phyloP scores from a whole-genome alignment of 2,329 filamentous ascomycete genomes.

The Claviceps arundinis region DNA sequence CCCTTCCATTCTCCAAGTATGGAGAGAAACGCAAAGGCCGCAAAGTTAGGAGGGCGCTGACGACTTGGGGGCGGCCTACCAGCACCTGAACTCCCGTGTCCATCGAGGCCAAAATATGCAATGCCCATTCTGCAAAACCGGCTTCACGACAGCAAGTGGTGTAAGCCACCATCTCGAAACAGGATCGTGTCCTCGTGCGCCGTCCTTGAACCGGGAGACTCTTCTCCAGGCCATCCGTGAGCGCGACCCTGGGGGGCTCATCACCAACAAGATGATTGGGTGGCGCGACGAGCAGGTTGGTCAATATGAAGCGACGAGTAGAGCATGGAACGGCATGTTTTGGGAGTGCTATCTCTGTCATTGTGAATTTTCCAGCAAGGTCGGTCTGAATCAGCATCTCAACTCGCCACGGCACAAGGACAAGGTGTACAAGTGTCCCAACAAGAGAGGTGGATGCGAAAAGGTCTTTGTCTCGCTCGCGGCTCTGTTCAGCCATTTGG shows the following conservation, averaged over 20 bases:
- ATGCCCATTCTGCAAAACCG: constrained; percentile 41
- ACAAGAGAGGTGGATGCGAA: constrained; percentile 13
- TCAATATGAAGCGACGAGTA: constrained; percentile 22
- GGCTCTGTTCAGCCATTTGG: constrained; percentile 27
- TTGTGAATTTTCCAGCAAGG: constrained; percentile 21
- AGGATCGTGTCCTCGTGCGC: constrained; percentile 33
- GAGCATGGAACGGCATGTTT: constrained; percentile 28
- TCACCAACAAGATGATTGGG: constrained; percentile 37
- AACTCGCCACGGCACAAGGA: constrained; percentile 30
- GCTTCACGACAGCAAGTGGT: constrained; percentile 36
- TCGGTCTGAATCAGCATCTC: constrained; percentile 35
- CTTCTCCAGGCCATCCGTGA: constrained; percentile 31
- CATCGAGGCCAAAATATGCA: constrained; percentile 31
- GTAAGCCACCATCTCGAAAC: constrained; percentile 41
- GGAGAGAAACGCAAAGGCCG: too few relatives aligned
- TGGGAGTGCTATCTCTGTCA: constrained; percentile 29
- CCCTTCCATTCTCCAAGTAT: too few relatives aligned
- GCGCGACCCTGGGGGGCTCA: constrained; percentile 30
- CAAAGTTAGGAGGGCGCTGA: too few relatives aligned
- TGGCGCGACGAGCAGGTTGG: constrained; percentile 21
- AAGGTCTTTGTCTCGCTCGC: constrained; percentile 26
- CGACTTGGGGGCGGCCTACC: not conserved
- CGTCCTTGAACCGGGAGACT: constrained; percentile 29
- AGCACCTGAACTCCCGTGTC: constrained; percentile 41
- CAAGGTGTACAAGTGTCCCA: constrained; percentile 27